These are phyloP conservation scores for Solanum pimpinellifolium DNA, from an alignment of 257 asterid genomes.

Conservation along the genomic window DNA sequence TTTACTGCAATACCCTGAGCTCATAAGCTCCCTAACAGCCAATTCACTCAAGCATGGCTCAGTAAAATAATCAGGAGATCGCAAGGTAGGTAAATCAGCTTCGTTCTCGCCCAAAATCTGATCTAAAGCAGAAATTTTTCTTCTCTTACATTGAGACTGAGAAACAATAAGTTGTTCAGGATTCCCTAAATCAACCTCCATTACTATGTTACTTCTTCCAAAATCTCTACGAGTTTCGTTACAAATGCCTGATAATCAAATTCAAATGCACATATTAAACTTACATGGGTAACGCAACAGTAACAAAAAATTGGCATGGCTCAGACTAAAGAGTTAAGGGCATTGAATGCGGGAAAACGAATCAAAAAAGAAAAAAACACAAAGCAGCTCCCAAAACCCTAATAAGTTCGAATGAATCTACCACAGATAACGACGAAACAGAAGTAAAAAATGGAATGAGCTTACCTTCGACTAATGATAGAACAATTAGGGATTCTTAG, in stretches of 20 bases:
- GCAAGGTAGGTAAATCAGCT: slow-evolving; percentile 42
- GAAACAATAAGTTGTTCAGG: slow-evolving; percentile 14
- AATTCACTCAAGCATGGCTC: slow-evolving; percentile 71
- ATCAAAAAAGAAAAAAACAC: not conserved
- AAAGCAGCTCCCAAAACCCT: not conserved
- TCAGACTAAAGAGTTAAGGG: not conserved
- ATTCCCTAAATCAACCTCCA: slow-evolving; percentile 35
- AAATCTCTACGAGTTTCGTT: not conserved
- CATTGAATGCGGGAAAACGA: not conserved
- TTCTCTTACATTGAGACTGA: slow-evolving; percentile 44
- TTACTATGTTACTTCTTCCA: not conserved
- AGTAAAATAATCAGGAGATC: slow-evolving; percentile 56
- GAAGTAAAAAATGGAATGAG: not conserved
- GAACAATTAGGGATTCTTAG: not conserved
- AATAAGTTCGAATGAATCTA: not conserved
- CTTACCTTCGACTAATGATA: not conserved
- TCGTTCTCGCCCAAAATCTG: slow-evolving; percentile 15
- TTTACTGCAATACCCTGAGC: slow-evolving; percentile 73
- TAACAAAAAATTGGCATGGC: not conserved
- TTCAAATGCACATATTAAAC: not conserved
- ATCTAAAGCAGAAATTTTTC: slow-evolving; percentile 40
- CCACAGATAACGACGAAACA: not conserved
- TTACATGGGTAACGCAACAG: not conserved
- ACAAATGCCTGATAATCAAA: slow-evolving; percentile 8
- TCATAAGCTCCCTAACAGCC: slow-evolving; percentile 37